Evolutionary conservation across 192 early-diverging fungal species (phyloP).

Genomic region (Umbelopsis sp.): DNA sequence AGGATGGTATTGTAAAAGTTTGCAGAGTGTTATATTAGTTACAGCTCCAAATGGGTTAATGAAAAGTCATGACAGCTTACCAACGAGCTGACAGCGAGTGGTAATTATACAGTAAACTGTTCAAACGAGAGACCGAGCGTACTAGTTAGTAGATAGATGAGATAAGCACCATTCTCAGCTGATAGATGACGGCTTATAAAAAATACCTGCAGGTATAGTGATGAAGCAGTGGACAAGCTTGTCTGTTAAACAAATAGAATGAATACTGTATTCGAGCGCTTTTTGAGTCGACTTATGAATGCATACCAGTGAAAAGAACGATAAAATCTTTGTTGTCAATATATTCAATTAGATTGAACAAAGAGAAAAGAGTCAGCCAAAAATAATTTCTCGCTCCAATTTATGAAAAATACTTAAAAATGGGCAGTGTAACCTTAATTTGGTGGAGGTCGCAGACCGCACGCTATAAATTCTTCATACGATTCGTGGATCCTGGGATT

Average conservation of each 20-base stretch:
- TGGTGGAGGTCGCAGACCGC: constrained; percentile 1
- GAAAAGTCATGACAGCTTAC: constrained; percentile 2
- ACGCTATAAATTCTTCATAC: constrained; percentile 1
- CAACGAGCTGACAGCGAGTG: constrained; percentile 4
- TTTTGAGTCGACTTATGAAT: constrained; percentile 1
- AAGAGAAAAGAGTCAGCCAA: neutral
- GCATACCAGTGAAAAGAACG: neutral
- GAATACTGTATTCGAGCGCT: neutral
- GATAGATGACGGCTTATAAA: neutral
- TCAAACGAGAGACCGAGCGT: constrained; percentile 1
- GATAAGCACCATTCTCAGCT: constrained; percentile 1
- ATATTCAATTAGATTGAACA: neutral
- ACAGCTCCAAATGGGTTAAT: neutral
- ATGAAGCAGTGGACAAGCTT: constrained; percentile 1
- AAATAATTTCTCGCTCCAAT: neutral
- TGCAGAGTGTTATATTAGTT: constrained; percentile 11
- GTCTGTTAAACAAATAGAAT: constrained; percentile 1
- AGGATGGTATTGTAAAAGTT: neutral
- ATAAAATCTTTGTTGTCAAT: neutral
- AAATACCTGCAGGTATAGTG: neutral
- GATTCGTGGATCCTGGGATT: constrained; percentile 4
- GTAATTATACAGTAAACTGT: constrained; percentile 1
- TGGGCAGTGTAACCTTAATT: neutral
- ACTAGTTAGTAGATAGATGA: neutral
- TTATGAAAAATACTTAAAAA: neutral